These are phyloP conservation scores for Galeopsis tetrahit DNA, from an alignment of 257 asterid genomes.

Conservation along the genomic window DNA sequence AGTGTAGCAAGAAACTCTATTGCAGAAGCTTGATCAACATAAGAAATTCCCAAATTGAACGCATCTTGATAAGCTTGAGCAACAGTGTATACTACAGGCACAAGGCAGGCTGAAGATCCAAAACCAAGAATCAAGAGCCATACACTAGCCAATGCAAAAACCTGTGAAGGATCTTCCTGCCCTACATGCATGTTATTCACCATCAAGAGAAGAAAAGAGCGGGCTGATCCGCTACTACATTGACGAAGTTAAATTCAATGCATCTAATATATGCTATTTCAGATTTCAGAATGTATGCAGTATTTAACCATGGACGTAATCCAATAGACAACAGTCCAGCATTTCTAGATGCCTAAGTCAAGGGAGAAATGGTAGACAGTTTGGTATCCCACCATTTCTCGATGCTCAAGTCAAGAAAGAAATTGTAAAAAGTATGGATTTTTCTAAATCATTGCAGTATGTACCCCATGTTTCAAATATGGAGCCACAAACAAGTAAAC, in stretches of 20 bases:
- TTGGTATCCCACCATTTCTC: conserved; percentile 1
- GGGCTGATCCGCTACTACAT: conserved; percentile 6
- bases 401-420: background rate
- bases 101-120: conserved; percentile 77
- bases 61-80: conserved; percentile 74
- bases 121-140: conserved; percentile 91
- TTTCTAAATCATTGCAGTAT: background rate
- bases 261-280: conserved; percentile 10
- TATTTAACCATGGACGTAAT: conserved; percentile 14
- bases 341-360: conserved; percentile 12
- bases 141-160: conserved; percentile 83
- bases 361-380: background rate
- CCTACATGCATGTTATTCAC: conserved; percentile 79
- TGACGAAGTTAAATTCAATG: background rate
- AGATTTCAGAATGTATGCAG: background rate
- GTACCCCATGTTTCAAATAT: background rate
- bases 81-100: conserved; percentile 69
- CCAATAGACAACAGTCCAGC: background rate
- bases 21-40: conserved; percentile 56
- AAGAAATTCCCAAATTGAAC: conserved; percentile 53
- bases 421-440: background rate
- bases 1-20: conserved; percentile 64
- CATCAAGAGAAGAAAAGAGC: conserved; percentile 55
- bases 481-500: background rate
- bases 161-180: conserved; percentile 99